Base-by-base conservation (phyloP, 225 moss, liverwort and hornwort species). In the Lunularia cruciata region DNA sequence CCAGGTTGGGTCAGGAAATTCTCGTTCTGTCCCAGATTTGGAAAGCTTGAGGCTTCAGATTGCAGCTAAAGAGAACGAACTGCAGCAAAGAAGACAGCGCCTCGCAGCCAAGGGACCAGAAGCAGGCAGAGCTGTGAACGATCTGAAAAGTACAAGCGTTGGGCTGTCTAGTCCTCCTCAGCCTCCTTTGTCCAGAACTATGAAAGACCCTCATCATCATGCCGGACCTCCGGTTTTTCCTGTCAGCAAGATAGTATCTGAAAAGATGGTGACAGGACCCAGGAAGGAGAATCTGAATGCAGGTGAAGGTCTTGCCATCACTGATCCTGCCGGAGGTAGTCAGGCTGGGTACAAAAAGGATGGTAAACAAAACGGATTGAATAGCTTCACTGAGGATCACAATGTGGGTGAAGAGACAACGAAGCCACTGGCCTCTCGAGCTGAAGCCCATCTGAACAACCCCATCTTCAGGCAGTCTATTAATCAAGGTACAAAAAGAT, bases 1-100 rank as follows among this genome's bases (percentile, higher is more conserved):
- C 26, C 62, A 60, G 28, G 11, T 38, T 27, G 54, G 42, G 31
- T 23, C 47, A 48, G 28, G 45, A 38, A 56, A 38, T 56, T 40
- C 69, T 34, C 84, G 78, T 47, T 60, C 76, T 33, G 87, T 71
- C 69, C 48, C 77, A 39, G 79, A 85, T 77, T 76, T 91, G 64
- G 90, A 91, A 76, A 85, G 73, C 57, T 80, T 91, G 76, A 83
- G 90, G 56, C 86, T 81, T 66, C 77, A 74, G 67, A 91, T 91
- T 65, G 83, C 86, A 63, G 86, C 79, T 2, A 91, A 91, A 73
- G 88, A 91, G 73, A 88, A 45, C 69, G 86, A 88, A 61, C 68
- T 90, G 53, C 73, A 87, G 56, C 64, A 75, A 54, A 64, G 73
- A 74, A 71, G 79, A 76, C 84, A 77, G 27, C 72, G 74, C 6